Evolutionary conservation across 805 yeast species (phyloP).

Genomic region (Ogataea ganodermae): DNA sequence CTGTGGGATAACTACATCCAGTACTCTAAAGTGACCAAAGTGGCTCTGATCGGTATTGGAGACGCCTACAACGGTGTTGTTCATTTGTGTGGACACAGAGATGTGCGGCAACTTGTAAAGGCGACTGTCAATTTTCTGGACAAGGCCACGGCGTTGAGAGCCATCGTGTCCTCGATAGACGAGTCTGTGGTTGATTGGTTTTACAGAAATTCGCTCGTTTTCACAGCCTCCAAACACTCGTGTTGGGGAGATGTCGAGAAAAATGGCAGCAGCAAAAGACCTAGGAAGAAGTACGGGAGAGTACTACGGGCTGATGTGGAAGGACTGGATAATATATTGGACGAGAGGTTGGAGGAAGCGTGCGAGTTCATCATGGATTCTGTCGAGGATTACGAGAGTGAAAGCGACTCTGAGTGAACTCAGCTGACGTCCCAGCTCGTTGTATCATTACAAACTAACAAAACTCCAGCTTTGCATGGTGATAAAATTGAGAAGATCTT

Average conservation of each 20-base stretch:
- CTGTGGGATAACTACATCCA: constrained; percentile 91
- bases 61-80: constrained; percentile 86
- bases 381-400: constrained; percentile 63
- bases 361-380: constrained; percentile 81
- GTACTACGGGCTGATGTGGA: constrained; percentile 74
- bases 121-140: constrained; percentile 74
- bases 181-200: constrained; percentile 92
- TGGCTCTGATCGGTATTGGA: constrained; percentile 86
- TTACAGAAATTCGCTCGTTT: constrained; percentile 79
- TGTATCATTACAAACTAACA: constrained; percentile 1
- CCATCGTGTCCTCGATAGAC: constrained; percentile 84
- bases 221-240: constrained; percentile 70
- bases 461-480: not conserved
- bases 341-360: constrained; percentile 83
- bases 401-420: constrained; percentile 29
- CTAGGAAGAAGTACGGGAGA: constrained; percentile 89
- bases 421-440: not conserved
- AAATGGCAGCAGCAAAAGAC: constrained; percentile 53
- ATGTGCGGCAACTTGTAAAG: constrained; percentile 59
- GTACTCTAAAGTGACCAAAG: constrained; percentile 67
- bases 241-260: constrained; percentile 65
- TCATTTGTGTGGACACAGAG: constrained; percentile 84
- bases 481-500: not conserved
- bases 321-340: constrained; percentile 73
- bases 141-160: constrained; percentile 63